Percentiles rank a stretch among this genome's conserved stretches.
Conservation (phyloP, 768 basidiomycete genomes). For the Tephrocybe sp. region DNA sequence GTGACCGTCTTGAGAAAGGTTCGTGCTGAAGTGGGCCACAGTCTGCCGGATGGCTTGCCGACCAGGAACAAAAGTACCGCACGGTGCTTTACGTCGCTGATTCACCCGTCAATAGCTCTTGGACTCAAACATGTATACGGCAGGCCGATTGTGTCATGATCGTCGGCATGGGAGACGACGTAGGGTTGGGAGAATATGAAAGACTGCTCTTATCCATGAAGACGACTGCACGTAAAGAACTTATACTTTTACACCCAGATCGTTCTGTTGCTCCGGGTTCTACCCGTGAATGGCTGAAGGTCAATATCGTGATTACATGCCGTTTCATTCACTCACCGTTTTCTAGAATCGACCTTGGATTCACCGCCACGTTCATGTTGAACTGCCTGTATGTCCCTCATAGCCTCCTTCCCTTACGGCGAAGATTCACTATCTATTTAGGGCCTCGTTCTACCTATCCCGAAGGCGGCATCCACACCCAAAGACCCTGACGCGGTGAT, state of each 20-base stretch:
- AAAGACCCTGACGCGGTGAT: constrained; percentile 88
- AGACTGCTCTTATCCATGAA: constrained; percentile 91
- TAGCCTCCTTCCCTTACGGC: not conserved
- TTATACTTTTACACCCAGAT: constrained; percentile 91
- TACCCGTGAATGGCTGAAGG: constrained; percentile 95
- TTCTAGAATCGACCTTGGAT: constrained; percentile 90
- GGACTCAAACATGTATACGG: constrained; percentile 97
- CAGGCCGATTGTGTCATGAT: constrained; percentile 97
- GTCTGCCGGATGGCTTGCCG: constrained; percentile 83
- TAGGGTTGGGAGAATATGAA: constrained; percentile 91
- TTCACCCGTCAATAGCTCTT: constrained; percentile 90
- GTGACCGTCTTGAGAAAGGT: not conserved
- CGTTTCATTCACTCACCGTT: constrained; percentile 1
- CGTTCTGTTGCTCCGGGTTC: constrained; percentile 86
- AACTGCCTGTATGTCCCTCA: constrained; percentile 59
- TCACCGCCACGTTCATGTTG: constrained; percentile 94
- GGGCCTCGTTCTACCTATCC: constrained; percentile 67
- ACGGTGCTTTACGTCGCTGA: constrained; percentile 96
- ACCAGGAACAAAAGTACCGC: constrained; percentile 90
- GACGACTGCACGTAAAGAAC: constrained; percentile 97
- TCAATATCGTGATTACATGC: constrained; percentile 24
- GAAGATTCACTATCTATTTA: constrained; percentile 23
- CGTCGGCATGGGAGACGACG: constrained; percentile 92
- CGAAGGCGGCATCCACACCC: constrained; percentile 52
- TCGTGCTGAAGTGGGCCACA: constrained; percentile 13